phyloP scores from a whole-genome alignment of 306 rosid genomes.

The Vigna unguiculata region DNA sequence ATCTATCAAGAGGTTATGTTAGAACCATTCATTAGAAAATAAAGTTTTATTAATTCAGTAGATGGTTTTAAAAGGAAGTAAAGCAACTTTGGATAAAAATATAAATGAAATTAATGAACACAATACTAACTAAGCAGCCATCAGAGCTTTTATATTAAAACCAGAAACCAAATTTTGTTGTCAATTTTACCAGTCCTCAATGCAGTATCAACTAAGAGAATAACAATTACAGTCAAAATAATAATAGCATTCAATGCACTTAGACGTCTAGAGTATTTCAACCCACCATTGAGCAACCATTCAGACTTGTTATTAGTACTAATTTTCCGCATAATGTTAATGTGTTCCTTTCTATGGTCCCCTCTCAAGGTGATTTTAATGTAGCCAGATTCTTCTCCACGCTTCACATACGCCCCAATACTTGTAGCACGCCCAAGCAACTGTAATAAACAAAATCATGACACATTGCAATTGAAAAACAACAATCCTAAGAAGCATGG shows the following conservation, averaged over 20 bases:
- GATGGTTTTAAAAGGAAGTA: not conserved
- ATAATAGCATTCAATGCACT: conserved; percentile 10
- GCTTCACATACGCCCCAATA: conserved; percentile 85
- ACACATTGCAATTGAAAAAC: conserved; percentile 33
- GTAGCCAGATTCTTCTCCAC: conserved; percentile 86
- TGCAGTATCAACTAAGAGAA: conserved; percentile 35
- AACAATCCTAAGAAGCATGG: not conserved
- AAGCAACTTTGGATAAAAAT: conserved; percentile 20
- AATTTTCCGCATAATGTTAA: conserved; percentile 71
- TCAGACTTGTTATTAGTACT: conserved; percentile 83
- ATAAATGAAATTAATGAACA: conserved; percentile 24
- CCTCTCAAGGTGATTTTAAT: conserved; percentile 81
- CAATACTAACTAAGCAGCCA: conserved; percentile 26
- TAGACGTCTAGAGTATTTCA: conserved; percentile 1
- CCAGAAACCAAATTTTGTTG: conserved; percentile 32
- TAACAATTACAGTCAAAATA: conserved; percentile 20
- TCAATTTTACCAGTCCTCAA: conserved; percentile 28
- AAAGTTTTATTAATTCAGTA: not conserved
- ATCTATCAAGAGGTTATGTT: not conserved
- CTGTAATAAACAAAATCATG: conserved; percentile 52
- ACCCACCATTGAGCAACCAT: conserved; percentile 81
- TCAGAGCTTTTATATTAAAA: conserved; percentile 29
- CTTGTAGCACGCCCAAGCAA: conserved; percentile 90
- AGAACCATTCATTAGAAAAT: conserved; percentile 2
- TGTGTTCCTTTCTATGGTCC: conserved; percentile 56